A percentile compares a stretch with the other conserved stretches of the same genome.
These are phyloP conservation scores for Galeopsis tetrahit DNA, from an alignment of 257 asterid species.

Conservation along the genomic window DNA sequence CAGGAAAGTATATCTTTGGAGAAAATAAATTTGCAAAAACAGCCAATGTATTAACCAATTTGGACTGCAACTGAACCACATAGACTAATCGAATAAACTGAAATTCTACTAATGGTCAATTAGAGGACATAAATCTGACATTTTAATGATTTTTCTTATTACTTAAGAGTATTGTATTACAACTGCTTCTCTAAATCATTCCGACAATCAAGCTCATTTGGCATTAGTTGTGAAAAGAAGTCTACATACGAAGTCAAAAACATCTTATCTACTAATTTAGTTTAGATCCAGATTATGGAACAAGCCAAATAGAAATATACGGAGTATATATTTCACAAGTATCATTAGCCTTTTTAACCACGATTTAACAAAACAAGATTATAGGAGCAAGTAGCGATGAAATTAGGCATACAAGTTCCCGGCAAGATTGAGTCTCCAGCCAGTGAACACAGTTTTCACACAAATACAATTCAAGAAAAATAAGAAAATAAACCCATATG, in stretches of 20 bases:
- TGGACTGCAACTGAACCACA: slow-evolving; percentile 4
- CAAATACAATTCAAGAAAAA: too few species aligned
- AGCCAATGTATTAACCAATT: background rate
- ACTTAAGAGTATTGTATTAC: background rate
- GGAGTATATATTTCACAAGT: too few species aligned
- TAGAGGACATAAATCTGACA: background rate
- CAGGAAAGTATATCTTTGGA: background rate
- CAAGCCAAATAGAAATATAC: too few species aligned
- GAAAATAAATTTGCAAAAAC: slow-evolving; percentile 1
- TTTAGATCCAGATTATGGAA: too few species aligned
- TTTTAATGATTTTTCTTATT: background rate
- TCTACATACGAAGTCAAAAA: background rate
- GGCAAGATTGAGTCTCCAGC: too few species aligned
- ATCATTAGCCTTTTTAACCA: background rate
- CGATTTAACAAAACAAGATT: background rate
- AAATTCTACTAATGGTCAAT: background rate
- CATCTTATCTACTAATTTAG: background rate
- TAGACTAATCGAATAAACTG: slow-evolving; percentile 6
- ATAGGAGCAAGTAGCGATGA: too few species aligned
- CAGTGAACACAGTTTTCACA: too few species aligned
- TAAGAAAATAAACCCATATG: too few species aligned
- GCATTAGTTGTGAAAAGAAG: background rate
- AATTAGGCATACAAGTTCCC: too few species aligned
- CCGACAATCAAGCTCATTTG: background rate
- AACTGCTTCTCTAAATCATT: background rate